Evolutionary conservation across 805 yeast genomes (phyloP).

Genomic region (Schwanniomyces occidentalis): DNA sequence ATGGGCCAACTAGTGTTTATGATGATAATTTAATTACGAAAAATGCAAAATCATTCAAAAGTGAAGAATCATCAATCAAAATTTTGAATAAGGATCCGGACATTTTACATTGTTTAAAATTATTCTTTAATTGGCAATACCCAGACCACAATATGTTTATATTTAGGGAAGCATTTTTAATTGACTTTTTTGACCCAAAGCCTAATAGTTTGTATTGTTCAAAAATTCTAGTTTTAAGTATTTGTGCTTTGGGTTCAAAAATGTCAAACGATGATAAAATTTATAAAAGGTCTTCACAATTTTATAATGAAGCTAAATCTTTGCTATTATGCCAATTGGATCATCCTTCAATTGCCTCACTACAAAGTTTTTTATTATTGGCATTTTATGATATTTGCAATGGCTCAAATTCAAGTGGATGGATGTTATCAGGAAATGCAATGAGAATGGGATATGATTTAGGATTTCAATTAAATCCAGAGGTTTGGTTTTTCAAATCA

Average conservation of each 20-base stretch:
- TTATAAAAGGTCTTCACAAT: slow-evolving; percentile 41
- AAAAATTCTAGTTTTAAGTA: slow-evolving; percentile 51
- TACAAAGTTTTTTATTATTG: slow-evolving; percentile 58
- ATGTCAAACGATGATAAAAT: slow-evolving; percentile 45
- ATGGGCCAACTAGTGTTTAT: slow-evolving; percentile 49
- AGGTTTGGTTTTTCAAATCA: slow-evolving; percentile 53
- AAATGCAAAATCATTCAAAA: slow-evolving; percentile 13
- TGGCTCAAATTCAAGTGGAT: slow-evolving; percentile 58
- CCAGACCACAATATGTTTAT: slow-evolving; percentile 64
- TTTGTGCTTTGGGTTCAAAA: slow-evolving; percentile 60
- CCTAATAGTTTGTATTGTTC: slow-evolving; percentile 55
- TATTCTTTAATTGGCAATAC: slow-evolving; percentile 64
- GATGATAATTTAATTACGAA: slow-evolving; percentile 28
- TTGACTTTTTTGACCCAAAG: slow-evolving; percentile 60
- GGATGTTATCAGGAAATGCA: slow-evolving; percentile 65
- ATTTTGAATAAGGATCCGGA: slow-evolving; percentile 35
- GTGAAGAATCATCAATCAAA: slow-evolving; percentile 18
- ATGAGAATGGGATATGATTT: slow-evolving; percentile 65
- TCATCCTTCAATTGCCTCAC: slow-evolving; percentile 51
- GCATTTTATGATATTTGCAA: slow-evolving; percentile 64
- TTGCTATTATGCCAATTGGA: slow-evolving; percentile 42
- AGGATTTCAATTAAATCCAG: slow-evolving; percentile 63
- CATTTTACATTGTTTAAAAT: slow-evolving; percentile 36
- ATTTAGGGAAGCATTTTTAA: slow-evolving; percentile 62
- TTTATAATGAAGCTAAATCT: slow-evolving; percentile 48